Conservation (phyloP, 2,329 filamentous ascomycete species). For the Magnaporthales sp. region DNA sequence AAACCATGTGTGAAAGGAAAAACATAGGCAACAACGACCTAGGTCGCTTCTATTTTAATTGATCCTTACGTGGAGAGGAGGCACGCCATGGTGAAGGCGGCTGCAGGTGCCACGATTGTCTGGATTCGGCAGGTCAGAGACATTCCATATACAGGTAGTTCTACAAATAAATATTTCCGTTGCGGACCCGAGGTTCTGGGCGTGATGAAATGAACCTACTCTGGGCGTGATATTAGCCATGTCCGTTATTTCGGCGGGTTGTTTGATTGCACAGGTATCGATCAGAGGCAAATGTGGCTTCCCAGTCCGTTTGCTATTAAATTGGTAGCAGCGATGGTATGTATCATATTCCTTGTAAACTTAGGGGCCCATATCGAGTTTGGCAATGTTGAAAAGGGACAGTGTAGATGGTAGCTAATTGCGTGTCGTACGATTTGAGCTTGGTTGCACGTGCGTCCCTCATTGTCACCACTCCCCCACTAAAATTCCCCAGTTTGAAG, state of each 20-base stretch:
- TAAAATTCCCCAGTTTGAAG: background rate
- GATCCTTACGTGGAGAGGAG: background rate
- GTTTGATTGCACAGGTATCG: background rate
- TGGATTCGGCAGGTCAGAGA: background rate
- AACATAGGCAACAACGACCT: background rate
- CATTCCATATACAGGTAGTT: background rate
- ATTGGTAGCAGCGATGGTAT: too few relatives aligned
- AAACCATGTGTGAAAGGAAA: too few relatives aligned
- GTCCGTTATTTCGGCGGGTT: too few relatives aligned
- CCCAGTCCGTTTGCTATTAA: background rate
- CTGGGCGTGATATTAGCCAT: background rate
- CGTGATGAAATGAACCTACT: background rate
- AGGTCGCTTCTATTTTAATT: background rate
- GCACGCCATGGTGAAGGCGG: conserved; percentile 4
- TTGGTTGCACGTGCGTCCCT: background rate
- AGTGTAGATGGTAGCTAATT: background rate
- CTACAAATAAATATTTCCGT: too few relatives aligned
- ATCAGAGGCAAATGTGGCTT: background rate
- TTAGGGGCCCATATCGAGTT: too few relatives aligned
- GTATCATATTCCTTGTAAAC: too few relatives aligned
- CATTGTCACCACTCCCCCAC: background rate
- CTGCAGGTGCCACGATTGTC: background rate
- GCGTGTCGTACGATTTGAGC: background rate
- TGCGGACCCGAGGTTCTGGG: too few relatives aligned
- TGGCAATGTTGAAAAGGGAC: background rate